Percentiles rank a stretch among this genome's conserved stretches.
Conservation (phyloP, 441 rosid genomes). For the Euphorbia corollata region DNA sequence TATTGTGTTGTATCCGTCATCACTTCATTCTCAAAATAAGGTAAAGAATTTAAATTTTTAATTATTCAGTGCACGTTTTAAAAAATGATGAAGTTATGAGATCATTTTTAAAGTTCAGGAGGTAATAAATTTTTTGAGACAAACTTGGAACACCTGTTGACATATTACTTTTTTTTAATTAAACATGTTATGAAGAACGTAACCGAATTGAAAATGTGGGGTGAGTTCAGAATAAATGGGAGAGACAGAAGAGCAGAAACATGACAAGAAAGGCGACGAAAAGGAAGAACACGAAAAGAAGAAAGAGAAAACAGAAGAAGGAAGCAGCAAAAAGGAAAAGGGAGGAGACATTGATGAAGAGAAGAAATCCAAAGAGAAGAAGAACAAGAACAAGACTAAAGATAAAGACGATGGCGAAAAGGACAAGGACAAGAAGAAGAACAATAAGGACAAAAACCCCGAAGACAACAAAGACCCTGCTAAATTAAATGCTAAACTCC, state of each 20-base stretch:
- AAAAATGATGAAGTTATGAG: too few species aligned
- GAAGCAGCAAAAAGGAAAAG: background rate
- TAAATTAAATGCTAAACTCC: conserved; percentile 51
- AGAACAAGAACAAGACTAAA: conserved; percentile 34
- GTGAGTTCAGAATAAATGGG: conserved; percentile 27
- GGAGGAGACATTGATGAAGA: too few species aligned
- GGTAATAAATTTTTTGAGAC: too few species aligned
- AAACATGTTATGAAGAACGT: background rate
- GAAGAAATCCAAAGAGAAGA: conserved; percentile 21
- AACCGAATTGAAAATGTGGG: background rate
- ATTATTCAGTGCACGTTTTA: too few species aligned
- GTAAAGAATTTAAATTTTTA: too few species aligned
- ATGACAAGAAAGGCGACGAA: conserved; percentile 10
- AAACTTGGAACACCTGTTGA: too few species aligned
- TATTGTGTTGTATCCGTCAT: too few species aligned
- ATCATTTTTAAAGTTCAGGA: too few species aligned
- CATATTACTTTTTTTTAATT: background rate
- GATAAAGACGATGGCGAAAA: conserved; percentile 44
- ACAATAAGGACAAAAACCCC: conserved; percentile 35
- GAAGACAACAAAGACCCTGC: conserved; percentile 59
- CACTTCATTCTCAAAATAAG: too few species aligned
- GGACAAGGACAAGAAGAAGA: conserved; percentile 44
- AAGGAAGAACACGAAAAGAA: conserved; percentile 29
- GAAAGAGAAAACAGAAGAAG: conserved; percentile 28
- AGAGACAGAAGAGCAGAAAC: conserved; percentile 33